Evolutionary conservation across 106 monocot genomes (phyloP).

Genomic region (Dendrobium officinale): DNA sequence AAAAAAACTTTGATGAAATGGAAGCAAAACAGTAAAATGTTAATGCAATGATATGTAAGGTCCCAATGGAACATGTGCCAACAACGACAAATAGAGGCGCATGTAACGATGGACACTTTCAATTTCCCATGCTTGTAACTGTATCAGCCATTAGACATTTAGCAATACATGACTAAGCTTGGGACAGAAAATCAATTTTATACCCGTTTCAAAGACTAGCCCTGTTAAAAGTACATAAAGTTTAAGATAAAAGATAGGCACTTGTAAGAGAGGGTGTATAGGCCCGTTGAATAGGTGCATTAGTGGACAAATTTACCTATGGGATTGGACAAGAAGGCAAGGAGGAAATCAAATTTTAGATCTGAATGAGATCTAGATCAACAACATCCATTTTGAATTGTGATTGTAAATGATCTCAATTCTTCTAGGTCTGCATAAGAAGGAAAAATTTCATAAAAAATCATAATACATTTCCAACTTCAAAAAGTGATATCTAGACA

Average conservation of each 20-base stretch:
- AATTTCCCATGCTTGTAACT: conserved; percentile 36
- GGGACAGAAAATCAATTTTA: conserved; percentile 1
- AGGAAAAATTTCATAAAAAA: neutral
- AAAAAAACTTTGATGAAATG: neutral
- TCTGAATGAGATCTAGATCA: neutral
- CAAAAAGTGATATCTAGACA: neutral
- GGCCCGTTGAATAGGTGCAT: too few species aligned
- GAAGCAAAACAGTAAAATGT: neutral
- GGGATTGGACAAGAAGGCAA: neutral
- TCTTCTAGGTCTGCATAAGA: neutral
- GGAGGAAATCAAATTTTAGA: neutral
- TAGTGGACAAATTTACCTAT: too few species aligned
- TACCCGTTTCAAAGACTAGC: neutral
- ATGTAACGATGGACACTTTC: conserved; percentile 25
- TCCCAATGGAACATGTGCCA: conserved; percentile 16
- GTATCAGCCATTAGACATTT: conserved; percentile 19
- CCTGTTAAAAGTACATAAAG: neutral
- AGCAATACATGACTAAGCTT: conserved; percentile 27
- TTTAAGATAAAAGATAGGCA: too few species aligned
- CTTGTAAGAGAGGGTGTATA: too few species aligned
- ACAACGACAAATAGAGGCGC: neutral
- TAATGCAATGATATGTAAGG: conserved; percentile 4
- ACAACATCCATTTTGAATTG: neutral
- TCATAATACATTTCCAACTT: neutral
- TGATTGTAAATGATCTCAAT: neutral